Base-by-base conservation (phyloP, 2,329 filamentous ascomycete species). In the Stagonosporopsis vannaccii region DNA sequence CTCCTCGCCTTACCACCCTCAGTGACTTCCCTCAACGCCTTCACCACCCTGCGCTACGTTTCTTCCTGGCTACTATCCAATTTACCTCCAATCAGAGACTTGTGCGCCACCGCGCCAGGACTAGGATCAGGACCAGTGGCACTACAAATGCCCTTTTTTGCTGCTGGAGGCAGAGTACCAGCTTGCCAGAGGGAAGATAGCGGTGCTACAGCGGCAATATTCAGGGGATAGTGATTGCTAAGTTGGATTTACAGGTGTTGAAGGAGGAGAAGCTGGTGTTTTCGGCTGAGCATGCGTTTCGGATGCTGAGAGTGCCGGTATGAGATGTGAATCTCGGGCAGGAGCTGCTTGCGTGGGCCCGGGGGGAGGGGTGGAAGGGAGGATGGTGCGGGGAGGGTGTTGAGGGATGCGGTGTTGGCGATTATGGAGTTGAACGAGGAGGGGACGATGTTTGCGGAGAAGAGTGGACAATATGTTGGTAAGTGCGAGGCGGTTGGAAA, bases 91-190 rank as follows among this genome's bases (percentile, higher is more conserved):
- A 41, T 41, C 8, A 22, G 39, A 4, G 22, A 41, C 15, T 41
- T 23, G 5, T 39, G 20, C 23, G 17, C 13, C 22, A 15, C 39
- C 12, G 17, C 23, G n/a, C n/a, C n/a, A n/a, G n/a, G n/a, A n/a
- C n/a, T n/a, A n/a, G n/a, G n/a, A n/a, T 17, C 15, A n/a, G n/a
- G 5, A 25, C 23, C 39, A 41, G 6, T 17, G 6, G 36, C 1
- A 4, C 26, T 49, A 13, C 36, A 49, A 9, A 20, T 41, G 46
- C 46, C 46, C 6, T 49, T 49, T 49, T 12, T 20, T 39, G 19
- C 25, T 32, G 8, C 12, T 49, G 8, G 46, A 49, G 26, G 41
- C 46, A 1, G 28, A 39, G 8, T 30, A 40, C 19, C 12, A 30
- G 8, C 7, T 17, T 19, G 46, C 46, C 5, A 11, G n/a, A 12